These are phyloP conservation scores for Aureobasidium leucospermi DNA, from an alignment of 2,329 filamentous ascomycete species.

Conservation along the genomic window DNA sequence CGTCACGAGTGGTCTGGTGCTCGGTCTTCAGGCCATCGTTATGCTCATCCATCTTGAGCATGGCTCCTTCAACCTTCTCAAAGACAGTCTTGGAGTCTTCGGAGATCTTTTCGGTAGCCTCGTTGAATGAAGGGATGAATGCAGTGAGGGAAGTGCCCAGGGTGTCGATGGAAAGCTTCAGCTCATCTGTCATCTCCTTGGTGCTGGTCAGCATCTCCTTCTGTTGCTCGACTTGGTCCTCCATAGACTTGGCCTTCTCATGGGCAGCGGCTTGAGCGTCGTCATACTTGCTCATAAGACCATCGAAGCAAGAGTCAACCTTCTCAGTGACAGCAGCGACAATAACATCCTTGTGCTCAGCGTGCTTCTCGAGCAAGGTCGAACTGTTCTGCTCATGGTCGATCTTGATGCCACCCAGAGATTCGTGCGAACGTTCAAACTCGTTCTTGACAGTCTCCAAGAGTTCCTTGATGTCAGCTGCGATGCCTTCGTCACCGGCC, in stretches of 20 bases:
- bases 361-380: conserved; percentile 50
- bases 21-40: conserved; percentile 68
- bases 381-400: conserved; percentile 60
- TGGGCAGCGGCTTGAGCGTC: conserved; percentile 70
- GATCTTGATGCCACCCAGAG: conserved; percentile 73
- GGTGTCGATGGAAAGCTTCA: conserved; percentile 78
- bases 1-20: conserved; percentile 74
- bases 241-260: conserved; percentile 63
- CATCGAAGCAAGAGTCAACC: conserved; percentile 70
- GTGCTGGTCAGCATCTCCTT: conserved; percentile 67
- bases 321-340: conserved; percentile 48
- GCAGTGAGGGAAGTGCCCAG: conserved; percentile 57
- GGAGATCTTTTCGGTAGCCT: conserved; percentile 66
- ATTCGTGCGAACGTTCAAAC: conserved; percentile 77
- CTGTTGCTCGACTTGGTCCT: conserved; percentile 65
- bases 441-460: conserved; percentile 71
- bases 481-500: conserved; percentile 37
- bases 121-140: conserved; percentile 57
- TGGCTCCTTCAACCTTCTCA: conserved; percentile 70
- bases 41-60: conserved; percentile 65
- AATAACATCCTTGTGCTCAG: conserved; percentile 50
- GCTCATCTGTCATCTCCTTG: conserved; percentile 76
- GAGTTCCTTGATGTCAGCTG: conserved; percentile 50
- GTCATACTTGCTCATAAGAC: conserved; percentile 81
- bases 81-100: conserved; percentile 85